Conservation (phyloP, 2,329 filamentous ascomycete genomes). For the Rosellinia necatrix region DNA sequence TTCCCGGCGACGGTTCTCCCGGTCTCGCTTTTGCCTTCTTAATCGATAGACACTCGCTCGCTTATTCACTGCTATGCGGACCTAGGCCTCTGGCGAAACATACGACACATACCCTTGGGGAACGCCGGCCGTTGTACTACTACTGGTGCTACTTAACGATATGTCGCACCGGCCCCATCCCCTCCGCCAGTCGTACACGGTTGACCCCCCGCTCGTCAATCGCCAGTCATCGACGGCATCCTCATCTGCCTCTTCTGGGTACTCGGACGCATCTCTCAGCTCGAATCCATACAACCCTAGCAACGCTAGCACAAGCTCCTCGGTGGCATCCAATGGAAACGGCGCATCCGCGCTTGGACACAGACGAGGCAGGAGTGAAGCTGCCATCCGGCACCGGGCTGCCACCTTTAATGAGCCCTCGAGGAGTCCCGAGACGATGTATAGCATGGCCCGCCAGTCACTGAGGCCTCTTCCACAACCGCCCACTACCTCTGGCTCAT, state of each 20-base stretch:
- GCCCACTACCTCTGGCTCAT: constrained; percentile 56
- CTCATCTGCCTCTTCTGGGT: constrained; percentile 72
- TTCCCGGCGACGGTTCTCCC: background rate
- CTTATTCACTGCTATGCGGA: constrained; percentile 41
- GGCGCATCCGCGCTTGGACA: constrained; percentile 55
- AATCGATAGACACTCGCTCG: background rate
- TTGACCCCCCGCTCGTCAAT: constrained; percentile 51
- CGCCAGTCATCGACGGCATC: constrained; percentile 73
- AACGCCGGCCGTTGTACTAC: constrained; percentile 27
- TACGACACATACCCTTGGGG: constrained; percentile 36
- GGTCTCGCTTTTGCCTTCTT: background rate
- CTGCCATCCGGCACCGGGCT: constrained; percentile 56
- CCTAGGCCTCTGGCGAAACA: constrained; percentile 31
- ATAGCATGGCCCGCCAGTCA: constrained; percentile 75
- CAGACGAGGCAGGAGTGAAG: constrained; percentile 78
- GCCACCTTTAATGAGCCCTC: constrained; percentile 50
- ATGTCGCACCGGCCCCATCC: constrained; percentile 65
- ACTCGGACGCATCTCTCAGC: constrained; percentile 55
- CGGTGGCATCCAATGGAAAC: constrained; percentile 69
- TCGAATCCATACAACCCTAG: constrained; percentile 61
- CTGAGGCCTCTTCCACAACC: constrained; percentile 74
- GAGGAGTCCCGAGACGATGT: constrained; percentile 64
- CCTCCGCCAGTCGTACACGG: constrained; percentile 56
- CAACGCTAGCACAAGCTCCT: constrained; percentile 72
- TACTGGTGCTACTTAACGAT: constrained; percentile 37